A percentile compares a stretch with the other conserved stretches of the same genome.
Evolutionary conservation across 148 eudicot species (phyloP).

Genomic region (Spergularia marina): DNA sequence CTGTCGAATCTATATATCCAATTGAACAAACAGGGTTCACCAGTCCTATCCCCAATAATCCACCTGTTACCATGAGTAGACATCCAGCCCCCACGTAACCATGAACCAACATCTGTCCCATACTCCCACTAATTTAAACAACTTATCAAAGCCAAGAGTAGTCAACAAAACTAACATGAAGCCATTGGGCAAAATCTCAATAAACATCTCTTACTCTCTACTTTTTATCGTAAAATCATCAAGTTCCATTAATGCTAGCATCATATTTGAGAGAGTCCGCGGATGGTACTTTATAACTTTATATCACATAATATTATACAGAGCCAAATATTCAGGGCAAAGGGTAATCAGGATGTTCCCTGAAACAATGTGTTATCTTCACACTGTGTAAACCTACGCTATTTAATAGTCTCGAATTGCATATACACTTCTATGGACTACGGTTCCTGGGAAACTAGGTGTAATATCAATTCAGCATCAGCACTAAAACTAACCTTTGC

Average conservation of each 20-base stretch:
- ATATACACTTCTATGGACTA: no score
- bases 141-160: background rate
- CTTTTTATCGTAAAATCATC: no score
- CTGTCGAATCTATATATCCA: no score
- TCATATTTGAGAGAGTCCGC: no score
- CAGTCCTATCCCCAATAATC: no score
- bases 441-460: background rate
- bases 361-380: background rate
- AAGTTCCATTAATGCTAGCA: no score
- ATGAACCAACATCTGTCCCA: background rate
- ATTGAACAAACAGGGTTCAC: no score
- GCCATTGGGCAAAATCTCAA: background rate
- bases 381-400: background rate
- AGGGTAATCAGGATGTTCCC: background rate
- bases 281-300: no score
- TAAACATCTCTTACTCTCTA: no score
- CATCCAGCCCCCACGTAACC: background rate
- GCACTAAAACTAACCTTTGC: constrained; percentile 34
- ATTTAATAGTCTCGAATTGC: no score
- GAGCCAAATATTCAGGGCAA: background rate
- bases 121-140: background rate
- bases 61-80: no score
- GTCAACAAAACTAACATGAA: background rate
- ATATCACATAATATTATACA: no score
- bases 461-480: background rate